Evolutionary conservation across 192 early-diverging fungal species (phyloP).

Genomic region (Linnemannia hyalina): DNA sequence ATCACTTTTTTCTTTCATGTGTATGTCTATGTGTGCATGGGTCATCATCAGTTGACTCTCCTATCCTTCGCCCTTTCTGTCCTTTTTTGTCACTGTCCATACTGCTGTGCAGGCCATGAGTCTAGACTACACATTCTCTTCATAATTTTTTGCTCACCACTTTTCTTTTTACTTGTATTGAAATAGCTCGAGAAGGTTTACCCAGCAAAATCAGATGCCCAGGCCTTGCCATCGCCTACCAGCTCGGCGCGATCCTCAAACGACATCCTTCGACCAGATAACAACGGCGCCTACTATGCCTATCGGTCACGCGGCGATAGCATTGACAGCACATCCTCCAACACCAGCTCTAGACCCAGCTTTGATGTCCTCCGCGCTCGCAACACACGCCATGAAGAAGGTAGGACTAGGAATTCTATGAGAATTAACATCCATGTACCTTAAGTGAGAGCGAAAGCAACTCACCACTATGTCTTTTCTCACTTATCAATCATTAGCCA

Average conservation of each 20-base stretch:
- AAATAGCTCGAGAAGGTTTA: constrained; percentile 40
- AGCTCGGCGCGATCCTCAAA: constrained; percentile 46
- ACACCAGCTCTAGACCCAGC: constrained; percentile 40
- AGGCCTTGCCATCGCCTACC: constrained; percentile 46
- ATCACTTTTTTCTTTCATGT: background rate
- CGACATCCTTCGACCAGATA: constrained; percentile 30
- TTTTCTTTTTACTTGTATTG: background rate
- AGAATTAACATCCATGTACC: background rate
- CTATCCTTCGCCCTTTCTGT: background rate
- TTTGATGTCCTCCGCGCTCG: constrained; percentile 51
- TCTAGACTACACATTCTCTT: background rate
- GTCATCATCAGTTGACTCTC: constrained; percentile 8
- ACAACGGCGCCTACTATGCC: constrained; percentile 33
- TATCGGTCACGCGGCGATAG: constrained; percentile 52
- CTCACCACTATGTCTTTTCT: background rate
- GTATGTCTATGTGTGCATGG: background rate
- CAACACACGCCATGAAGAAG: constrained; percentile 39
- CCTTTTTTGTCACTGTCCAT: background rate
- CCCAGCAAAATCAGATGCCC: constrained; percentile 39
- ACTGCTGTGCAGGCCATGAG: background rate
- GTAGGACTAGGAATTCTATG: background rate
- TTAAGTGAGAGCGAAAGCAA: background rate
- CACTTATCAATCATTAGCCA: constrained; percentile 1
- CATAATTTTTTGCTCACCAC: background rate
- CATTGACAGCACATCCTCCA: constrained; percentile 46